These are phyloP conservation scores for Phoma sp. DNA, from an alignment of 2,329 filamentous ascomycete species.

Conservation along the genomic window DNA sequence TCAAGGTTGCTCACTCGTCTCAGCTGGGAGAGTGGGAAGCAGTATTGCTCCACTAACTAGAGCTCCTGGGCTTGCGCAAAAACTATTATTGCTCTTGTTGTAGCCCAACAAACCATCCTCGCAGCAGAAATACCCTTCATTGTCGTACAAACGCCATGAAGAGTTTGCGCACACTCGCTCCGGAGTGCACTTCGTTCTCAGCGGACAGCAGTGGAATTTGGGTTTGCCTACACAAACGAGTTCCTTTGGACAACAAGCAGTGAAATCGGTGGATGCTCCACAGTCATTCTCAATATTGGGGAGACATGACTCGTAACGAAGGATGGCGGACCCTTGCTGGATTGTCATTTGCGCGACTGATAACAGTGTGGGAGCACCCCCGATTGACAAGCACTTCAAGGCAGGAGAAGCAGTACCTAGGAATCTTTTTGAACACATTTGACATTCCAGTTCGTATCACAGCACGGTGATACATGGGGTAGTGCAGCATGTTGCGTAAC, in stretches of 20 bases:
- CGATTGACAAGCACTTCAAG: no score
- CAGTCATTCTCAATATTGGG: background rate
- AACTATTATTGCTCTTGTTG: background rate
- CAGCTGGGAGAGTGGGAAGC: background rate
- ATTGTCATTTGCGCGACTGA: no score
- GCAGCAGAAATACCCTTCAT: background rate
- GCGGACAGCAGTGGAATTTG: background rate
- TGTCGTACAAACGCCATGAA: background rate
- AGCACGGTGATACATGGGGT: background rate
- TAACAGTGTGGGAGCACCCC: no score
- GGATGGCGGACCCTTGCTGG: background rate
- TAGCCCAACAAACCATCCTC: background rate
- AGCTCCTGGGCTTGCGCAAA: background rate
- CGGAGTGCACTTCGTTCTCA: background rate
- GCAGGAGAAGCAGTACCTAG: no score
- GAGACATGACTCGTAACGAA: background rate
- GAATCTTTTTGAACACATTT: no score
- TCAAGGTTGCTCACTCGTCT: background rate
- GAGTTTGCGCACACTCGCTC: background rate
- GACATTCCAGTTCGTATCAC: no score
- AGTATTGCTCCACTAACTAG: background rate
- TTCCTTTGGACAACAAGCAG: background rate
- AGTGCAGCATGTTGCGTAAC: background rate
- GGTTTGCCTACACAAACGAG: background rate
- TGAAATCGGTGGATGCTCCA: background rate